Evolutionary conservation across 2,329 filamentous ascomycete species (phyloP), one percentile per base, ranked within the genome.

Genomic region (Pseudogymnoascus sp.): DNA sequence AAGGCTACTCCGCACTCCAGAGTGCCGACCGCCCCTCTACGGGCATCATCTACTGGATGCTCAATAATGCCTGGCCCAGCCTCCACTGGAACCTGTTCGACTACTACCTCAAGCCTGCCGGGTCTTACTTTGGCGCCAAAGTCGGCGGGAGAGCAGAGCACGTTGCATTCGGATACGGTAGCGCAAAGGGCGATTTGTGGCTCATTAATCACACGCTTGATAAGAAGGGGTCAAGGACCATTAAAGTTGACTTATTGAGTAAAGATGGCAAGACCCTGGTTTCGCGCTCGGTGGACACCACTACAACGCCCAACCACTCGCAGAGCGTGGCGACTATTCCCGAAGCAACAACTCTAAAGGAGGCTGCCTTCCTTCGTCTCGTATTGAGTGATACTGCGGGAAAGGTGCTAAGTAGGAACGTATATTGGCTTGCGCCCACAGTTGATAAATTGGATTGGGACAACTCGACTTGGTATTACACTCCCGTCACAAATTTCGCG

Each of bases 61-160:
- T 87, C 61, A 86, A 86, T 66, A 80, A 80, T 52, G 85, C 84
- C 0, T 88, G 84, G 83, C 85, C 85, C 0, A 81, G 78, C 62
- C 73, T 88, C 29, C 85, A 87, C 68, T 88, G 85, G 85, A 83
- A 83, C 61, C 72, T 86, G 5, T 86, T 86, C 68, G 85, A 87
- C 66, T 83, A 84, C 69, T 87, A 87, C 65, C 71, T 86, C 41
- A 80, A 79, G 21, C 80, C 83, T 0, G 80, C 78, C 0, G 85
- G 83, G 0, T 77, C 81, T 0, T 87, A 84, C 65, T 87, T 81
- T 63, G 85, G 85, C 2, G 77, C 79, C 14, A 86, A 87, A 69
- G 71, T 78, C 0, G 83, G 76, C 0, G 71, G 72, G 0, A 73
- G 81, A 0, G 16, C 72, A 1, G 83, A 87, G 67, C 81, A 85